Evolutionary conservation across 1,139 yeast genomes (phyloP), one percentile per base, ranked within the genome.

Genomic region (Yamadazyma diospyri): DNA sequence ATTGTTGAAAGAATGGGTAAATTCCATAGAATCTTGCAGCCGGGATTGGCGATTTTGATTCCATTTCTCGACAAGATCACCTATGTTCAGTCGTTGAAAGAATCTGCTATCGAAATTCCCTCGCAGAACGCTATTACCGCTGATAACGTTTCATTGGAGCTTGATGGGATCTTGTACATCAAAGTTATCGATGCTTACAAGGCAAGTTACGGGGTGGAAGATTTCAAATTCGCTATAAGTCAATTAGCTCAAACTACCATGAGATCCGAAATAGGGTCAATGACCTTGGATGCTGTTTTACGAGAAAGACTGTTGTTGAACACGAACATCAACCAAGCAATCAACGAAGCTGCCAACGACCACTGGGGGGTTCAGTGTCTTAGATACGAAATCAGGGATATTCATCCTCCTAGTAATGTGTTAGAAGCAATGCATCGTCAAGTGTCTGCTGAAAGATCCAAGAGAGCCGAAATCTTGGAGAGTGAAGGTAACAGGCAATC

Each of bases 1-100:
- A 77, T 86, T 14, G 94, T 86, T 17, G 95, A 86, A 58, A 69
- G 95, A 43, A 86, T 86, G 95, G 95, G 95, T 20, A 82, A 81
- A 53, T 86, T 83, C 62, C 72, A 80, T 54, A 63, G 81, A 39
- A 80, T 84, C 23, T 68, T 86, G 39, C 74, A 78, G 25, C 95
- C 95, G 0, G 95, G 95, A 12, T 63, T 84, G 32, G 88, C 94
- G 3, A 55, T 86, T 25, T 61, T 86, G 47, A 45, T 82, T 6
- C 95, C 95, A 4, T 59, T 85, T 33, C 45, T 86, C 27, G 95
- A 86, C 55, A 76, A 73, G 48, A 81, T 86, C 50, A 77, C 81
- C 36, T 86, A 86, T 50, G 94, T 85, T 23, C 89, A 85, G 59
- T 77, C 86, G 5, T 64, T 86, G 41, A 86, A 86, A 55, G 95